Evolutionary conservation across 148 eudicot species (phyloP), one percentile per base, ranked within the genome.

Genomic region (Rhododendron kiyosumense): DNA sequence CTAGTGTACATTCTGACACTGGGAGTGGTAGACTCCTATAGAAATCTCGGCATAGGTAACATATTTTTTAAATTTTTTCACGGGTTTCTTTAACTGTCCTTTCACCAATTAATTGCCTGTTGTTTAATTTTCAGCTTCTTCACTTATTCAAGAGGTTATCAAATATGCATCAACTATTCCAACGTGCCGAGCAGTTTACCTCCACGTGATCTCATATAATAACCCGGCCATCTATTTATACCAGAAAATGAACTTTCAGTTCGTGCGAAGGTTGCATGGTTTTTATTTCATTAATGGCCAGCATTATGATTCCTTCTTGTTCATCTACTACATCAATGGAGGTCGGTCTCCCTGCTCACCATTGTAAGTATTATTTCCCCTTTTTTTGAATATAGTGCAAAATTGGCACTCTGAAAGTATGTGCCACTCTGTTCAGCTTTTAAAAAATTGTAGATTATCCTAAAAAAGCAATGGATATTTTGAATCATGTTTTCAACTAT

Each of bases 341-440:
- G 96, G 96, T 18, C 95, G 92, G 86, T 97, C 99, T 88, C 98
- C 95, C 84, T 97, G 99, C 89, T 95, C 99, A 82, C 98, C 95
- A 1, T 81, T 93, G 99, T 97, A 93, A 97, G 99, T 93, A 85
- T 46, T 81, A 18, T 77, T 15, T 57, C 20, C 57, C 17, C 7
- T 71, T 71, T 7, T 32, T 38, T 71, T 71, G 76, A 67, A 71
- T 71, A 71, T 71, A 71, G 22, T 71, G 38, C 41, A 71, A 71
- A 14, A 20, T 28, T 18, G 59, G 59, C 4, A 49, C 59, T 24
- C 3, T 26, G n/a, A 61, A 36, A 28, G 13, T 71, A 22, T 46
- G 81, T 78, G 57, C 57, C n/a, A 13, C 81, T 45, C 45, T 24
- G 30, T 45, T 78, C 51, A 45, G 51, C 30, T 43, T 43, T 43